Evolutionary conservation across 257 asterid species (phyloP).

Genomic region (Coffea canephora): DNA sequence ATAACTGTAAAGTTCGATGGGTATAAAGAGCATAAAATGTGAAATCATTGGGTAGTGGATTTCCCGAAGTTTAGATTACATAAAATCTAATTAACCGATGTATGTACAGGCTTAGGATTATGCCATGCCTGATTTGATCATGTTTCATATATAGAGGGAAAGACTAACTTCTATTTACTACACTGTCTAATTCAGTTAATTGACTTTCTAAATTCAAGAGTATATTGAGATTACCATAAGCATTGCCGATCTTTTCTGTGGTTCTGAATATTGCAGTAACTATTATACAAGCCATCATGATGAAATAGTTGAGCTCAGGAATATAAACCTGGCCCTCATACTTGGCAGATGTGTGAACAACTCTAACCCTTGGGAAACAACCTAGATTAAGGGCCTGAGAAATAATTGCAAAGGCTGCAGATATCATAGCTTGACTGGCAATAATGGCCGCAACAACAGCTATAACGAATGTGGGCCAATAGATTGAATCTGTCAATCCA

Average conservation of each 20-base stretch:
- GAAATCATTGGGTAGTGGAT: too few relatives aligned
- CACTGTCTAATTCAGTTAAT: background rate
- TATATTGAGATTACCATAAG: slow-evolving; percentile 46
- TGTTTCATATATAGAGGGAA: too few relatives aligned
- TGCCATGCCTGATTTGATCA: too few relatives aligned
- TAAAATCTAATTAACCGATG: too few relatives aligned
- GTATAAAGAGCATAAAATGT: too few relatives aligned
- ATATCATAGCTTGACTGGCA: slow-evolving; percentile 86
- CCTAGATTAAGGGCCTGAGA: slow-evolving; percentile 59
- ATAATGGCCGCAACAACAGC: slow-evolving; percentile 71
- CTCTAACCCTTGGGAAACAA: slow-evolving; percentile 70
- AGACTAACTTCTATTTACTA: too few relatives aligned
- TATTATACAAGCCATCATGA: slow-evolving; percentile 62
- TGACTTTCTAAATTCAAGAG: background rate
- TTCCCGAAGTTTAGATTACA: too few relatives aligned
- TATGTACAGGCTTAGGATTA: too few relatives aligned
- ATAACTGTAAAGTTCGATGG: too few relatives aligned
- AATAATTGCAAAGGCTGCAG: slow-evolving; percentile 60
- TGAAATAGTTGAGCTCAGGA: slow-evolving; percentile 66
- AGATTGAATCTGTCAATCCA: slow-evolving; percentile 37
- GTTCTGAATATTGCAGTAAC: slow-evolving; percentile 52
- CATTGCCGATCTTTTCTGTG: slow-evolving; percentile 59
- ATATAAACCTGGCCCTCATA: slow-evolving; percentile 75
- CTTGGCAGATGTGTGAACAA: slow-evolving; percentile 65
- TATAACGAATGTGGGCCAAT: slow-evolving; percentile 75